A percentile compares a stretch with the other conserved stretches of the same genome.
Evolutionary conservation across 768 basidiomycete genomes (phyloP).

Genomic region (Lactarius pseudohatsudake): DNA sequence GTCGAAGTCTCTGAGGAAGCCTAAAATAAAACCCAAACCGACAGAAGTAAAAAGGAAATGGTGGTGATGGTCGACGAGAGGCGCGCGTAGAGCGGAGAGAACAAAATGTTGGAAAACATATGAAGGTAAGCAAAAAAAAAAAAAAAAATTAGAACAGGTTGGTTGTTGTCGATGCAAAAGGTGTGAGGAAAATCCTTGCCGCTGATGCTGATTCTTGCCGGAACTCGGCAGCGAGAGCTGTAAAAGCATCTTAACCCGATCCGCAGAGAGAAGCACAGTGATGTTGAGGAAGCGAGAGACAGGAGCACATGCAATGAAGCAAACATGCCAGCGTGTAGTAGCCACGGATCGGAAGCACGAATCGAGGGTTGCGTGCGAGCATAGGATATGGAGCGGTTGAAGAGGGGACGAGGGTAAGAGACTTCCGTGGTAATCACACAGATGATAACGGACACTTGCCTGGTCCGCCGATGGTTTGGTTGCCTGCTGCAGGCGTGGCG

Average conservation of each 20-base stretch:
- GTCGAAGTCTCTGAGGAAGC: slow-evolving; percentile 23
- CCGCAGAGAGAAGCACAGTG: slow-evolving; percentile 20
- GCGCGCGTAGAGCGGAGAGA: slow-evolving; percentile 15
- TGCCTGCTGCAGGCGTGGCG: slow-evolving; percentile 22
- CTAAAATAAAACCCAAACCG: slow-evolving; percentile 13
- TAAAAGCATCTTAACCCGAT: slow-evolving; percentile 21
- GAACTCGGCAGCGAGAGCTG: slow-evolving; percentile 23
- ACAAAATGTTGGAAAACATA: slow-evolving; percentile 8
- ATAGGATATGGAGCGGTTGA: slow-evolving; percentile 19
- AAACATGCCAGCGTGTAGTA: slow-evolving; percentile 22
- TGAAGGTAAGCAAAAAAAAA: slow-evolving; percentile 8
- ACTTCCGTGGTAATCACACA: slow-evolving; percentile 27
- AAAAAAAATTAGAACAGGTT: slow-evolving; percentile 29
- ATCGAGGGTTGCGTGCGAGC: slow-evolving; percentile 21
- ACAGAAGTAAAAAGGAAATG: slow-evolving; percentile 8
- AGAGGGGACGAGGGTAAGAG: slow-evolving; percentile 27
- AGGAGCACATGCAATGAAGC: slow-evolving; percentile 15
- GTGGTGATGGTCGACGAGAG: neutral
- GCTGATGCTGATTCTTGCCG: slow-evolving; percentile 26
- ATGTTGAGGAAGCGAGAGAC: slow-evolving; percentile 11
- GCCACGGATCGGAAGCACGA: slow-evolving; percentile 27
- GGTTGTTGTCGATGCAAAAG: slow-evolving; percentile 20
- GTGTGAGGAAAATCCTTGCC: slow-evolving; percentile 29
- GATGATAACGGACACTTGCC: slow-evolving; percentile 25
- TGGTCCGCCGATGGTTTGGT: slow-evolving; percentile 25